Evolutionary conservation across 371 early-diverging fungal species (phyloP), one percentile per base, ranked within the genome.

Genomic region (Lichtheimia ornata): DNA sequence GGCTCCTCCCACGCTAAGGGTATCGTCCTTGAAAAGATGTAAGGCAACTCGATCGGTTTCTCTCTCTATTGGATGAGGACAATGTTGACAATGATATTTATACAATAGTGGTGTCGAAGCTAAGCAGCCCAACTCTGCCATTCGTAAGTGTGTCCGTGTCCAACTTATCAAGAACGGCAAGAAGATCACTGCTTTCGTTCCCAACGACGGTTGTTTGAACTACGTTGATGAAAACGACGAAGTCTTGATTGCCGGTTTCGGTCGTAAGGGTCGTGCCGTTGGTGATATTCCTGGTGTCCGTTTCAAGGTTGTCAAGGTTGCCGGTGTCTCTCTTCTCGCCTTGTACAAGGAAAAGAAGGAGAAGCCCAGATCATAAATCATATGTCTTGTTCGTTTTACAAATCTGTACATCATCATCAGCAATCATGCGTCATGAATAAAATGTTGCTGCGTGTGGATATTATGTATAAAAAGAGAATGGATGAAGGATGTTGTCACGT

Each of bases 201-300:
- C 99, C 81, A 96, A 97, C 82, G 99, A 99, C 84, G 99, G 99
- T 94, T 98, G 98, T 82, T 82, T 99, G 76, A 98, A 97, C 92
- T 94, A 84, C 76, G 94, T 99, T 74, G 98, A 99, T 64, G 96
- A 93, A 68, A 99, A 99, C 89, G 96, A 97, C 81, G 97, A 96
- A 83, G 95, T 96, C 54, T 83, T 97, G 64, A 92, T 97, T 77
- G 89, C 96, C 67, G 97, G 97, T 84, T 96, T 97, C 88, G 97
- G 97, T 92, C 93, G 96, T 77, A 84, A 82, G 73, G 85, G 85
- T 70, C 81, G 83, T 55, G 85, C 85, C 62, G 91, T 98, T 79
- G 99, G 99, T 93, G 99, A 99, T 97, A 98, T 99, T 90, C 99
- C 99, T 73, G 99, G 99, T 94, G 97, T 99, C 74, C 95, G 99